phyloP scores from a whole-genome alignment of 306 rosid genomes.

The Trifolium dubium region DNA sequence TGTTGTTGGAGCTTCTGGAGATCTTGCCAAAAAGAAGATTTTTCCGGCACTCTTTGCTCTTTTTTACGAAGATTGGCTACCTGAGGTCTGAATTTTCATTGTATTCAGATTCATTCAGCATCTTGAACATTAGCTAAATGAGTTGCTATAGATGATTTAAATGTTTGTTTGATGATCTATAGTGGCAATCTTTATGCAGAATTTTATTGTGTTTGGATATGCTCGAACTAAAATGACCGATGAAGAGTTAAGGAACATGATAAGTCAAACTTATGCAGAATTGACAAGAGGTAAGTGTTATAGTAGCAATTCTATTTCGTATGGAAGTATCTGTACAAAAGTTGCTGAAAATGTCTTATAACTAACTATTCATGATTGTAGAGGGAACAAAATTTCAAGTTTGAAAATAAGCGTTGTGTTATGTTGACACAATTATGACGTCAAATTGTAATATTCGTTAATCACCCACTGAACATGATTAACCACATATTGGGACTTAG shows the following conservation, averaged over 20 bases:
- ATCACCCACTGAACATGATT: neutral
- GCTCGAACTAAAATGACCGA: slow-evolving; percentile 83
- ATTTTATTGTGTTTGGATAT: slow-evolving; percentile 78
- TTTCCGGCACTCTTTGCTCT: slow-evolving; percentile 98
- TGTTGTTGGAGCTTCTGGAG: slow-evolving; percentile 98
- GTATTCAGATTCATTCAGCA: slow-evolving; percentile 19
- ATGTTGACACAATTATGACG: neutral
- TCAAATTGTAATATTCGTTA: neutral
- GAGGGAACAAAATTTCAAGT: neutral
- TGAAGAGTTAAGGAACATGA: slow-evolving; percentile 80
- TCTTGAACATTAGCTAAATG: neutral
- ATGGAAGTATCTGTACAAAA: slow-evolving; percentile 8
- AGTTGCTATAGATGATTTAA: slow-evolving; percentile 12
- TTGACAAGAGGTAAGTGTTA: slow-evolving; percentile 72
- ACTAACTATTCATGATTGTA: neutral
- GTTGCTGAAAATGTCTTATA: neutral
- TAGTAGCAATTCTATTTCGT: slow-evolving; percentile 24
- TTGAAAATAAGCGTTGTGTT: neutral
- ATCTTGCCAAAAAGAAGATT: slow-evolving; percentile 95
- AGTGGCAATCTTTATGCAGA: slow-evolving; percentile 55
- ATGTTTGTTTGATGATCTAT: slow-evolving; percentile 31
- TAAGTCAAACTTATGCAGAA: slow-evolving; percentile 88
- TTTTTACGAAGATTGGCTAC: slow-evolving; percentile 86
- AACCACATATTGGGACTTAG: neutral
- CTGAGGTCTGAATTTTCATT: slow-evolving; percentile 58